Evolutionary conservation across 306 rosid genomes (phyloP).

Genomic region (Benincasa hispida): DNA sequence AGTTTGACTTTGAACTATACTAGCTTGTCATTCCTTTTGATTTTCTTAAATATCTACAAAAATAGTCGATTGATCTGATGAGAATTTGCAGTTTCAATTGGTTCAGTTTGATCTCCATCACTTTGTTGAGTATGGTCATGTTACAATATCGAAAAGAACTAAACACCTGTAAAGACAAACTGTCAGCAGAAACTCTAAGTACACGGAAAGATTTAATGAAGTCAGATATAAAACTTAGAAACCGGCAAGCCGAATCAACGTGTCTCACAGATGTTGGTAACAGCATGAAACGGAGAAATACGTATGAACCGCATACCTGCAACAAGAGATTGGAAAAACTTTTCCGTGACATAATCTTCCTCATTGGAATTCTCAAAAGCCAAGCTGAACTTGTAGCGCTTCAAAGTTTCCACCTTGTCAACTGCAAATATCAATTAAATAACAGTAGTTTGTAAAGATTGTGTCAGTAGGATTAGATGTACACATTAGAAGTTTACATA

Average conservation of each 20-base stretch:
- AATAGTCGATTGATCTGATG: too few species aligned
- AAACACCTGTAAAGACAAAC: neutral
- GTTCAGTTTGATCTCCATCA: neutral
- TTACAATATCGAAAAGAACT: neutral
- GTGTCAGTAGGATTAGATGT: neutral
- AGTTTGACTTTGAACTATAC: neutral
- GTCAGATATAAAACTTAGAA: neutral
- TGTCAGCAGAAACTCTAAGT: neutral
- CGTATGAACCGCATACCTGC: conserved; percentile 51
- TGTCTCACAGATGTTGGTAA: neutral
- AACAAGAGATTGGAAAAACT: conserved; percentile 92
- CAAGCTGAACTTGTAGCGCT: conserved; percentile 82
- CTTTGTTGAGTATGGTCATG: neutral
- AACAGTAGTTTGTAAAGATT: neutral
- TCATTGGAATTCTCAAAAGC: conserved; percentile 98
- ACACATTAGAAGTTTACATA: too few species aligned
- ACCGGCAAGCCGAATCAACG: neutral
- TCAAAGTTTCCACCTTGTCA: conserved; percentile 72
- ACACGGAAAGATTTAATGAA: neutral
- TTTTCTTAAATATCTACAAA: too few species aligned
- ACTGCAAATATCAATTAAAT: conserved; percentile 32
- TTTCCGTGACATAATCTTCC: conserved; percentile 98
- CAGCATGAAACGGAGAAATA: neutral
- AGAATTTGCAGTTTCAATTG: neutral
- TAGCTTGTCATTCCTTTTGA: neutral